A percentile compares a stretch with the other conserved stretches of the same genome.
Conservation (phyloP, 129 eudicot genomes). For the Saussurea involucrata region DNA sequence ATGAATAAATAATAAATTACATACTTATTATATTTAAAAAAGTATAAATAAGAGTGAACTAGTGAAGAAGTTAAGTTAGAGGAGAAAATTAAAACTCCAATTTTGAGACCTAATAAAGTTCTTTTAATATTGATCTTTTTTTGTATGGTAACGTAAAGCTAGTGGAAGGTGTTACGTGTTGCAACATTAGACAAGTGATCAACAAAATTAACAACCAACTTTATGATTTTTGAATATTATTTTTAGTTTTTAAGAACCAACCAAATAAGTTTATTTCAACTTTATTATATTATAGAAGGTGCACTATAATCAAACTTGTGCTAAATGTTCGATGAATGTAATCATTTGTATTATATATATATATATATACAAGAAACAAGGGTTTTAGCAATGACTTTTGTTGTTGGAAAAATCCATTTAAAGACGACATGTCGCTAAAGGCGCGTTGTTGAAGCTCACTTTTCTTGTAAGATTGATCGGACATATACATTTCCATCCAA, state of each 20-base stretch:
- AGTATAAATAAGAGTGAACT: too few relatives aligned
- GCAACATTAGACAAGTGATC: background rate
- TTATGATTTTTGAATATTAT: background rate
- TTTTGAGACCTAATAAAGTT: background rate
- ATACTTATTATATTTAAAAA: too few relatives aligned
- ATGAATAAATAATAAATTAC: too few relatives aligned
- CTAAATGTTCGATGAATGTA: background rate
- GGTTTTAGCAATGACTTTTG: too few relatives aligned
- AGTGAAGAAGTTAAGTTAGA: constrained; percentile 7
- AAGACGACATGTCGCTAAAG: too few relatives aligned
- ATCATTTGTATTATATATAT: too few relatives aligned
- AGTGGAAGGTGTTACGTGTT: constrained; percentile 20
- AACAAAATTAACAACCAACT: background rate
- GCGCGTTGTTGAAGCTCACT: too few relatives aligned
- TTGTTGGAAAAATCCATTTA: too few relatives aligned
- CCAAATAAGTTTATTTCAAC: constrained; percentile 1
- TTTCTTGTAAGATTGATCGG: too few relatives aligned
- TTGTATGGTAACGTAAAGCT: constrained; percentile 2
- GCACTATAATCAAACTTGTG: background rate
- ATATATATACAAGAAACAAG: too few relatives aligned
- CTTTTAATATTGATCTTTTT: background rate
- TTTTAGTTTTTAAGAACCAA: background rate
- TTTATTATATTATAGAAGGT: background rate
- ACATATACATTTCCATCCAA: background rate
- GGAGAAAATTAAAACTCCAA: constrained; percentile 16